phyloP scores from a whole-genome alignment of 257 asterid species.

The Oldenlandia corymbosa region DNA sequence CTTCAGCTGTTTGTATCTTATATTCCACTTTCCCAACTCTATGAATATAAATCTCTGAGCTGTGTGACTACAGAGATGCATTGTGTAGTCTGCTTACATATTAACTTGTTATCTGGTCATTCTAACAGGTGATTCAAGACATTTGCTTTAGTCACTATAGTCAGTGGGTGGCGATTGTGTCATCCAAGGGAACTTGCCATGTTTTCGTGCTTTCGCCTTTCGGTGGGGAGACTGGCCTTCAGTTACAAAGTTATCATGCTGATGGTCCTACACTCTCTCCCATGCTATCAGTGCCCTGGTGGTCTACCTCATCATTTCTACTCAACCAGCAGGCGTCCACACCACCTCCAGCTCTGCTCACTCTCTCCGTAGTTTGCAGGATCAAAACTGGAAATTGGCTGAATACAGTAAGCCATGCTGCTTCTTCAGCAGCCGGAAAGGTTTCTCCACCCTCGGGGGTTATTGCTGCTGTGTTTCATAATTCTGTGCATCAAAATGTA shows the following conservation, averaged over 20 bases:
- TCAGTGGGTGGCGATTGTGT: slow-evolving; percentile 44
- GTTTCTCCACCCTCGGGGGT: slow-evolving; percentile 34
- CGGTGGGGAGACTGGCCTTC: slow-evolving; percentile 48
- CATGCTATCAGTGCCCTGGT: slow-evolving; percentile 42
- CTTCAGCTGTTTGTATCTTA: slow-evolving; percentile 41
- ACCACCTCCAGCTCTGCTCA: slow-evolving; percentile 32
- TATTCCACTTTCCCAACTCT: neutral
- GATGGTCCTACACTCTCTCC: slow-evolving; percentile 34
- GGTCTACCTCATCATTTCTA: slow-evolving; percentile 38
- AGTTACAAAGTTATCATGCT: slow-evolving; percentile 29
- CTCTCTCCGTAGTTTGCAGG: slow-evolving; percentile 42
- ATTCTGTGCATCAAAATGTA: slow-evolving; percentile 20
- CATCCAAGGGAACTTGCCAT: slow-evolving; percentile 47
- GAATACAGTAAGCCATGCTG: slow-evolving; percentile 40
- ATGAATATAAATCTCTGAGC: neutral
- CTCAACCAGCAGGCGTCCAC: slow-evolving; percentile 28
- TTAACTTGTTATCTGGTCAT: neutral
- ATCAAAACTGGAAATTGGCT: slow-evolving; percentile 39
- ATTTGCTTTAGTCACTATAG: slow-evolving; percentile 45
- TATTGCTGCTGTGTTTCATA: slow-evolving; percentile 40
- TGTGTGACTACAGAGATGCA: neutral
- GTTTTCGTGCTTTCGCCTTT: slow-evolving; percentile 44
- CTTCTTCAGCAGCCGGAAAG: slow-evolving; percentile 45
- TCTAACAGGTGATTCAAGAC: slow-evolving; percentile 43
- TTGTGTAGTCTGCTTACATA: neutral